phyloP scores from a whole-genome alignment of 179 eudicot species.

The Silene noctiflora region DNA sequence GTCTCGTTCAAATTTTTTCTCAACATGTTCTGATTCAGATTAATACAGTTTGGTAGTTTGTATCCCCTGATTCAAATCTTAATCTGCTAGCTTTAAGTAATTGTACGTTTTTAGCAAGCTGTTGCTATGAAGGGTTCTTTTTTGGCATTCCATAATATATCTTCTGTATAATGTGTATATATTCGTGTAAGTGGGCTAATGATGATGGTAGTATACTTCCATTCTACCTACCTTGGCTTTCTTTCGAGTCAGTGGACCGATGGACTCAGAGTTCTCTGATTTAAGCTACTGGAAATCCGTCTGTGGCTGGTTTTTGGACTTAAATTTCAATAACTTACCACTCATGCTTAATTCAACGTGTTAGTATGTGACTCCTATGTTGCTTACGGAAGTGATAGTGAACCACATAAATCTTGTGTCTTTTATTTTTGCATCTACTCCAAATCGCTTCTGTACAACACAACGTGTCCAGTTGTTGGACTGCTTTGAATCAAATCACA shows the following conservation, averaged over 20 bases:
- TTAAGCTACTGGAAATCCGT: not conserved
- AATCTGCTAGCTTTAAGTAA: not conserved
- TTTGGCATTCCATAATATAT: not conserved
- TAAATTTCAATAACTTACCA: not conserved
- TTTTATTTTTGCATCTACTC: no score
- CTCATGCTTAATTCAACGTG: no score
- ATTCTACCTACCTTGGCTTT: not conserved
- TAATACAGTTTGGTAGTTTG: not conserved
- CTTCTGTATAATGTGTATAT: not conserved
- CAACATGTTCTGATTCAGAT: not conserved
- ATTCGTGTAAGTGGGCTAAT: not conserved
- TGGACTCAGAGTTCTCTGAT: not conserved
- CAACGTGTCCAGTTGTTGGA: not conserved
- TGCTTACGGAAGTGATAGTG: no score
- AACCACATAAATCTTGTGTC: no score
- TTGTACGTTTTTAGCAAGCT: not conserved
- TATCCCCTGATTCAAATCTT: not conserved
- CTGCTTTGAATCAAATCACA: no score
- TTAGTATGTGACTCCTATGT: no score
- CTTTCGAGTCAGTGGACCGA: not conserved
- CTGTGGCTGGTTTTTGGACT: not conserved
- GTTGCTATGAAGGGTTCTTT: not conserved
- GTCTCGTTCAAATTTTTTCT: not conserved
- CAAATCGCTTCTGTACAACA: no score
- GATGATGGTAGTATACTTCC: not conserved